These are phyloP conservation scores for Thielaviopsis punctulata DNA, from an alignment of 2,329 filamentous ascomycete genomes.

Conservation along the genomic window DNA sequence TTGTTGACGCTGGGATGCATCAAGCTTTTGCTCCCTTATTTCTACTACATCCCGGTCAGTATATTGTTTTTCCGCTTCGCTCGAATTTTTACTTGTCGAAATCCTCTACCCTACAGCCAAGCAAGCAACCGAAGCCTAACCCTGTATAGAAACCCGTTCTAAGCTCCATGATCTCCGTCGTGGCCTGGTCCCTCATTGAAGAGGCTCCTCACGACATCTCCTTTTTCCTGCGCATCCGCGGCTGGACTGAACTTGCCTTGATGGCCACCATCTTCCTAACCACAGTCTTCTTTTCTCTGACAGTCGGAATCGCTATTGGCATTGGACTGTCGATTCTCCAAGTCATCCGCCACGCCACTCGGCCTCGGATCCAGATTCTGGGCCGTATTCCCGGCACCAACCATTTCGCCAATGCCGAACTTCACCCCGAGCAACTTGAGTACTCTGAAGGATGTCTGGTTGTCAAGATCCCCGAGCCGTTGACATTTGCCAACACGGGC, in stretches of 20 bases:
- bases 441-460: constrained; percentile 86
- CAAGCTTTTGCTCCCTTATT: constrained; percentile 69
- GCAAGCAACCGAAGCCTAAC: no score
- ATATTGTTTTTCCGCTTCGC: not conserved
- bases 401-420: constrained; percentile 71
- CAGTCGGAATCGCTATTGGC: constrained; percentile 82
- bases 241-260: constrained; percentile 69
- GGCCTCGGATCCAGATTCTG: constrained; percentile 88
- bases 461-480: constrained; percentile 90
- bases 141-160: constrained; percentile 66
- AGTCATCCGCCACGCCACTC: constrained; percentile 77
- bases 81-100: not conserved
- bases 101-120: no score
- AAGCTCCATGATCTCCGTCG: constrained; percentile 84
- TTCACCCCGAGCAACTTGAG: constrained; percentile 57
- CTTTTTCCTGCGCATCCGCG: constrained; percentile 75
- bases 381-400: constrained; percentile 73
- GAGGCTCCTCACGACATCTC: constrained; percentile 82
- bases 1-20: constrained; percentile 68
- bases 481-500: constrained; percentile 94
- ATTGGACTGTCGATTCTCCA: constrained; percentile 80
- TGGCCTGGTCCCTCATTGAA: constrained; percentile 86
- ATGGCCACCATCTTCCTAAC: constrained; percentile 83
- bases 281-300: constrained; percentile 89
- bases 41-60: constrained; percentile 87